phyloP scores from a whole-genome alignment of 1,139 yeast species.

The Kurtzmaniella quercitrusa region DNA sequence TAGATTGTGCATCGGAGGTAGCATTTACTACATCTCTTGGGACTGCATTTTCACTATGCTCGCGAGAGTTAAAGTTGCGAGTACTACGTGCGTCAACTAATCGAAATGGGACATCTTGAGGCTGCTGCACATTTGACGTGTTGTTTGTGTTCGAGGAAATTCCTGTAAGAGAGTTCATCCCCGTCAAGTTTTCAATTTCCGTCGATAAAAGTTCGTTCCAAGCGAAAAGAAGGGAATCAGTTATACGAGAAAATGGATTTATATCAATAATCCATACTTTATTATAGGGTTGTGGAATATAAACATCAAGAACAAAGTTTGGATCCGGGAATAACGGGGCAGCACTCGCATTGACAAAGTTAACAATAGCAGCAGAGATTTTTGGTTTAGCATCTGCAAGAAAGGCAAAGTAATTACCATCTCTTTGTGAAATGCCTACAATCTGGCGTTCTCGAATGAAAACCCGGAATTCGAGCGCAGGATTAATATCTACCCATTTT shows the following conservation, averaged over 20 bases:
- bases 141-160: neutral
- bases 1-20: constrained; percentile 54
- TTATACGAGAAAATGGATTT: constrained; percentile 75
- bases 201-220: constrained; percentile 83
- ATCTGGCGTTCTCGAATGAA: constrained; percentile 63
- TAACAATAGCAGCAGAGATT: constrained; percentile 46
- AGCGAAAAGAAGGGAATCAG: constrained; percentile 72
- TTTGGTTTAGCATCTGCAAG: constrained; percentile 44
- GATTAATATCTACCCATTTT: constrained; percentile 77
- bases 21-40: constrained; percentile 92
- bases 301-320: constrained; percentile 71
- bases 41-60: constrained; percentile 85
- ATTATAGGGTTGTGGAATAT: constrained; percentile 70
- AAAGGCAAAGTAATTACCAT: constrained; percentile 75
- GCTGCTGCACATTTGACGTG: neutral
- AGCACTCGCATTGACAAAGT: constrained; percentile 42
- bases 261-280: constrained; percentile 72
- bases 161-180: constrained; percentile 20
- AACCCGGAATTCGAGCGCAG: constrained; percentile 86
- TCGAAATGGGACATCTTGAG: constrained; percentile 35
- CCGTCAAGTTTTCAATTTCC: constrained; percentile 16
- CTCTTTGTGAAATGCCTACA: constrained; percentile 80
- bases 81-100: constrained; percentile 64
- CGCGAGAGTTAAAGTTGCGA: constrained; percentile 72
- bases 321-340: constrained; percentile 51